Conservation (phyloP, 2,329 filamentous ascomycete species). For the Pestalotiopsis fici region DNA sequence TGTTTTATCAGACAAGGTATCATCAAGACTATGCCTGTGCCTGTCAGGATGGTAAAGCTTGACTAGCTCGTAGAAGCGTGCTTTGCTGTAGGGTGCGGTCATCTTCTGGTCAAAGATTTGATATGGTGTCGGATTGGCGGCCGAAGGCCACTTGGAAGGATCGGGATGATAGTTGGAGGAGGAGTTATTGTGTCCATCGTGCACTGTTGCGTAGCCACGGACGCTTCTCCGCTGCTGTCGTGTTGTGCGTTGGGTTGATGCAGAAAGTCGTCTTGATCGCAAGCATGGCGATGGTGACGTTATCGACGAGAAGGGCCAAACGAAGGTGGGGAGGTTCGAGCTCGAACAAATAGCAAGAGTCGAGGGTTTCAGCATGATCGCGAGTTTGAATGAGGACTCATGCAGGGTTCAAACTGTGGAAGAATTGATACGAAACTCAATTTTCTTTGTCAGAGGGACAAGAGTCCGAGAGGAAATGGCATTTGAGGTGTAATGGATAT, state of each 20-base stretch:
- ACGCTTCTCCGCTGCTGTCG: neutral
- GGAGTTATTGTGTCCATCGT: slow-evolving; percentile 15
- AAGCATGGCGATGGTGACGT: slow-evolving; percentile 24
- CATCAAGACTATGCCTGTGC: slow-evolving; percentile 40
- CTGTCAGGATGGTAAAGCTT: slow-evolving; percentile 95
- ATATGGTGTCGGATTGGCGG: slow-evolving; percentile 74
- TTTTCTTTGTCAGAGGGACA: neutral
- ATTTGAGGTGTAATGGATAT: neutral
- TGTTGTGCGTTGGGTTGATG: neutral
- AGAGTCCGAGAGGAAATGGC: neutral
- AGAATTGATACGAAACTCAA: neutral
- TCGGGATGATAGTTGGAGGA: slow-evolving; percentile 4
- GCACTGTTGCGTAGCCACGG: slow-evolving; percentile 25
- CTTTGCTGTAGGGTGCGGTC: slow-evolving; percentile 75
- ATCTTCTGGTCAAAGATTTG: slow-evolving; percentile 71
- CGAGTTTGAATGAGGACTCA: slow-evolving; percentile 13
- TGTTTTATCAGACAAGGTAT: slow-evolving; percentile 56
- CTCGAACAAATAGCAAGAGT: slow-evolving; percentile 26
- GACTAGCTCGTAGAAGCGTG: slow-evolving; percentile 84
- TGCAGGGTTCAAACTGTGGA: neutral
- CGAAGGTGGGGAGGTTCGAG: slow-evolving; percentile 17
- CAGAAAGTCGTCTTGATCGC: neutral
- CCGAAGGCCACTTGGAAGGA: slow-evolving; percentile 44
- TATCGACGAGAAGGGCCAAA: slow-evolving; percentile 20
- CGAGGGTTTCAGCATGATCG: slow-evolving; percentile 30